phyloP scores from a whole-genome alignment of 176 grass and related monocot species.

The Oryza punctata region DNA sequence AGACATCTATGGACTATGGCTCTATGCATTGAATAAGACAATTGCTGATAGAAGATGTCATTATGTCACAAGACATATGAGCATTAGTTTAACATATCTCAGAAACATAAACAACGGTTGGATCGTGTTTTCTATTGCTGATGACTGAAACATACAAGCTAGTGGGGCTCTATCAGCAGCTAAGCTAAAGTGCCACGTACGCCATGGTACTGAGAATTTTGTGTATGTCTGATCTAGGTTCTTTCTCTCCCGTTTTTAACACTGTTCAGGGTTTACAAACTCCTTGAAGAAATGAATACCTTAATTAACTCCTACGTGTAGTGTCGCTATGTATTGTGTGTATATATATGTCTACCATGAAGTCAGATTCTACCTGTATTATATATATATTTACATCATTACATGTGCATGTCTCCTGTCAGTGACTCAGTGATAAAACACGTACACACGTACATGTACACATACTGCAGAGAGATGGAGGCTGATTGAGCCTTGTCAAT shows the following conservation, averaged over 20 bases:
- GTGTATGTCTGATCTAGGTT: constrained; percentile 12
- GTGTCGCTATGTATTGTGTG: not conserved
- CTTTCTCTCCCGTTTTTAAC: not conserved
- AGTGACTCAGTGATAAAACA: constrained; percentile 23
- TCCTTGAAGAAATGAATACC: not conserved
- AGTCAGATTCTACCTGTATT: constrained; percentile 33
- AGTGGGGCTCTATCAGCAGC: constrained; percentile 21
- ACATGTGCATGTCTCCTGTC: constrained; percentile 1
- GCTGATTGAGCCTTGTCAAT: not conserved
- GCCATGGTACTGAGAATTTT: not conserved
- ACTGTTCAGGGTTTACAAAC: constrained; percentile 28
- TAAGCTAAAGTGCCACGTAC: not conserved
- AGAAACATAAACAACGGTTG: constrained; percentile 13
- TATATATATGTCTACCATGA: constrained; percentile 1
- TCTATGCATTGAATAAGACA: not conserved
- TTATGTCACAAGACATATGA: constrained; percentile 32
- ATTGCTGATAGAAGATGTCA: constrained; percentile 13
- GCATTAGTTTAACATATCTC: constrained; percentile 44
- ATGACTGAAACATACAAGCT: not conserved
- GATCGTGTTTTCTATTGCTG: constrained; percentile 48
- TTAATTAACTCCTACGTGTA: constrained; percentile 31
- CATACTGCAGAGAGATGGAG: not conserved
- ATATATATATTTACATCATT: constrained; percentile 25
- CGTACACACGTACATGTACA: not conserved
- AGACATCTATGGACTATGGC: not conserved